phyloP scores from a whole-genome alignment of 495 filamentous ascomycete genomes.

The Penicillium manginii region DNA sequence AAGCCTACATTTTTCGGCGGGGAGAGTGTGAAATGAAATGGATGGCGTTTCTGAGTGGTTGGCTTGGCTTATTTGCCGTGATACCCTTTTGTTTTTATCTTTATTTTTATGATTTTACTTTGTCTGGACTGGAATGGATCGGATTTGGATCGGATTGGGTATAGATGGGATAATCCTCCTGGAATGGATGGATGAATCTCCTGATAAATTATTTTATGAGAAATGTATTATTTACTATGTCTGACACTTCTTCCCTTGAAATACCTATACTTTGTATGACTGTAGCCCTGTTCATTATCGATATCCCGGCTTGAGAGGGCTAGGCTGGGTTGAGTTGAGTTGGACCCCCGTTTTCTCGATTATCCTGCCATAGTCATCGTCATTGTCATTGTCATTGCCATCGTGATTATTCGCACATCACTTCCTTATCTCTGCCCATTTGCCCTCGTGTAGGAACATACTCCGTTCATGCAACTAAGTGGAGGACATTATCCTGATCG shows the following conservation, averaged over 20 bases:
- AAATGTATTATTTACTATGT: constrained; percentile 7
- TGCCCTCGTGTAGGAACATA: background rate
- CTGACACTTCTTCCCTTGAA: background rate
- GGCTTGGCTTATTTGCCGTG: constrained; percentile 17
- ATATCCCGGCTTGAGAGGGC: too few species aligned
- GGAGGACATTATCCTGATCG: background rate
- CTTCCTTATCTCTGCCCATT: too few species aligned
- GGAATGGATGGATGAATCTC: background rate
- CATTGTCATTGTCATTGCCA: too few species aligned
- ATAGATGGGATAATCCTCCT: constrained; percentile 4
- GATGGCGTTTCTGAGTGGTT: constrained; percentile 9
- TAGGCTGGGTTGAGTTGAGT: too few species aligned
- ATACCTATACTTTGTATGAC: too few species aligned
- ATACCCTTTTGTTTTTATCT: constrained; percentile 27
- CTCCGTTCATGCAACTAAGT: constrained; percentile 1
- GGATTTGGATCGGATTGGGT: background rate
- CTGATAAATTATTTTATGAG: background rate
- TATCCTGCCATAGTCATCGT: too few species aligned
- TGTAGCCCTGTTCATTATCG: too few species aligned
- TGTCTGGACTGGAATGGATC: background rate
- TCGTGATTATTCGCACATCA: too few species aligned
- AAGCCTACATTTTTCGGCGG: background rate
- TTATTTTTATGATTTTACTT: constrained; percentile 7
- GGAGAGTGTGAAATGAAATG: background rate
- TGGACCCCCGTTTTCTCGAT: too few species aligned